phyloP scores from a whole-genome alignment of 345 rosid genomes.

The Aurinia saxatilis region DNA sequence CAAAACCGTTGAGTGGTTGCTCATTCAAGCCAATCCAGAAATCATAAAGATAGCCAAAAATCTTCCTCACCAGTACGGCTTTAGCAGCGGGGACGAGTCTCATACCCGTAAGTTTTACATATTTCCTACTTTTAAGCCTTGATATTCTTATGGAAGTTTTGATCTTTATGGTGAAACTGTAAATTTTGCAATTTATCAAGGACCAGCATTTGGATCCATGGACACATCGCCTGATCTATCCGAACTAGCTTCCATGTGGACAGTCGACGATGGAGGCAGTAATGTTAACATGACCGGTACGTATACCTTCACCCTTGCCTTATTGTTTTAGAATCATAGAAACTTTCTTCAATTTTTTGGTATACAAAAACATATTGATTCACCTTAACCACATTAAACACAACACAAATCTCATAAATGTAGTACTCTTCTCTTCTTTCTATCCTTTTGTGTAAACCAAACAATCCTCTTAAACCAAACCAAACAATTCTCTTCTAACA shows the following conservation, averaged over 20 bases:
- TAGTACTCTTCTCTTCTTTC: no score
- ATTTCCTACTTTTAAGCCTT: not conserved
- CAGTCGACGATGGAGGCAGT: slow-evolving; percentile 17
- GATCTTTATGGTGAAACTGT: not conserved
- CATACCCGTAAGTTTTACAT: slow-evolving; percentile 14
- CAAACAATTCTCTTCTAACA: no score
- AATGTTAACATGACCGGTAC: slow-evolving; percentile 17
- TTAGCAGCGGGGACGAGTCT: slow-evolving; percentile 27
- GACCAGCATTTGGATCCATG: slow-evolving; percentile 17
- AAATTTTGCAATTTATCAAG: not conserved
- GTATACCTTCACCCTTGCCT: not conserved
- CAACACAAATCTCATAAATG: no score
- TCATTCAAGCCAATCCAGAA: slow-evolving; percentile 48
- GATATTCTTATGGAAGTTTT: not conserved
- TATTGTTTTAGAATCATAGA: not conserved
- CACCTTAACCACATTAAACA: no score
- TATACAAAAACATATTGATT: not conserved
- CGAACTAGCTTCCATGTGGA: slow-evolving; percentile 26
- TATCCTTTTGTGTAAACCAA: no score
- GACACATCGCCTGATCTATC: slow-evolving; percentile 17
- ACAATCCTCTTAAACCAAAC: no score
- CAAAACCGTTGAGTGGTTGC: slow-evolving; percentile 80
- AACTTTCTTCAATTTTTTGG: not conserved
- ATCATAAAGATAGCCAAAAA: slow-evolving; percentile 39
- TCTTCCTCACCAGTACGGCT: slow-evolving; percentile 11